phyloP scores from a whole-genome alignment of 164 flowering plant species.

The Umbellularia californica region DNA sequence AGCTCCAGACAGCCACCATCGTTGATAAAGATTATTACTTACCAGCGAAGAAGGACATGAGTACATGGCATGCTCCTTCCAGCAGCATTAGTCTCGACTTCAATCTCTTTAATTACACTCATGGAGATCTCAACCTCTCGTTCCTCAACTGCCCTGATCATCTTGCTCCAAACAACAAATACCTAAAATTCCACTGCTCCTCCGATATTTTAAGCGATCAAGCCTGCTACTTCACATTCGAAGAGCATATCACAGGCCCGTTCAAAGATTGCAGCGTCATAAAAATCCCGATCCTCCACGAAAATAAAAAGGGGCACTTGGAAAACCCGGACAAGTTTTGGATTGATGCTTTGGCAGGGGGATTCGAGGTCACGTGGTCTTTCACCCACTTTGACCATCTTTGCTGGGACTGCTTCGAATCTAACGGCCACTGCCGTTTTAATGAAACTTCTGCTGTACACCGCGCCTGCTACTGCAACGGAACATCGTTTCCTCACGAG shows the following conservation, averaged over 20 bases:
- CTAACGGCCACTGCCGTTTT: background rate
- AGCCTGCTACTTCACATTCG: too few species aligned
- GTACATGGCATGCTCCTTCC: background rate
- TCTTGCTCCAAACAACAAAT: too few species aligned
- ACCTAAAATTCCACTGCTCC: too few species aligned
- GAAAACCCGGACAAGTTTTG: too few species aligned
- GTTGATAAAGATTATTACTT: background rate
- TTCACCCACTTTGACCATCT: fast-evolving
- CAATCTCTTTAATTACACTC: background rate
- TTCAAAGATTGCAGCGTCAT: too few species aligned
- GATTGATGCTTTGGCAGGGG: too few species aligned
- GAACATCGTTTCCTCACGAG: background rate
- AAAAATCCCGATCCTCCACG: too few species aligned
- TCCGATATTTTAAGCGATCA: too few species aligned
- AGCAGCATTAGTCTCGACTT: background rate
- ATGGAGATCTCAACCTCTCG: background rate
- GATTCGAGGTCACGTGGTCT: too few species aligned
- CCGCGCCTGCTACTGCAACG: background rate
- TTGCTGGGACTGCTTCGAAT: background rate
- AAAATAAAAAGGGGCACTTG: too few species aligned
- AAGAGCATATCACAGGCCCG: too few species aligned
- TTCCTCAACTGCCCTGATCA: background rate
- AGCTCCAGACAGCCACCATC: background rate
- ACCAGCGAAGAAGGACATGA: too few species aligned
- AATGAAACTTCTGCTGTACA: background rate